Conservation (phyloP, 192 early-diverging fungal genomes). For the Coemansia sp. region DNA sequence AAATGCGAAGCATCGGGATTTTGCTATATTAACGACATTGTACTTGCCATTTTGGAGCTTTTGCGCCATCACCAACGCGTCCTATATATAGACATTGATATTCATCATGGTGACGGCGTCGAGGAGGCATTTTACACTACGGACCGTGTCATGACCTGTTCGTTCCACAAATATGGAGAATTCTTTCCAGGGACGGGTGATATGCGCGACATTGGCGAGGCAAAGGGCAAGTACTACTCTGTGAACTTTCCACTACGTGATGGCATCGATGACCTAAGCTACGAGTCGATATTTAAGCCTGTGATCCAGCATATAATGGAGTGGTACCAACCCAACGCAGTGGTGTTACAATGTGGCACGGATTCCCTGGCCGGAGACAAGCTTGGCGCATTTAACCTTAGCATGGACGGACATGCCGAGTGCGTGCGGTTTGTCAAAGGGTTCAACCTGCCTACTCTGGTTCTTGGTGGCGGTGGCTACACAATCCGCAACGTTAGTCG, state of each 20-base stretch:
- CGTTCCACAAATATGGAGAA: conserved; percentile 98
- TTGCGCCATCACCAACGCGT: conserved; percentile 86
- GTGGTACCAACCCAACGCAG: conserved; percentile 86
- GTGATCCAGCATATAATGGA: conserved; percentile 86
- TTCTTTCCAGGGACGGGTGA: conserved; percentile 99
- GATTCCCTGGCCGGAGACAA: conserved; percentile 93
- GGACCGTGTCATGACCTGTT: conserved; percentile 98
- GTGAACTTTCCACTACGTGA: conserved; percentile 96
- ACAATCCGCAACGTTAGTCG: conserved; percentile 95
- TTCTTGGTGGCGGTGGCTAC: conserved; percentile 96
- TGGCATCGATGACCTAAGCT: conserved; percentile 90
- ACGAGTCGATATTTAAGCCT: conserved; percentile 86
- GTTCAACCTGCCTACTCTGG: conserved; percentile 88
- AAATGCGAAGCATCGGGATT: conserved; percentile 95
- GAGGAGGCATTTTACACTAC: conserved; percentile 99
- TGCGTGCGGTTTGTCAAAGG: conserved; percentile 92
- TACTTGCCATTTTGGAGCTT: conserved; percentile 88
- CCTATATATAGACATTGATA: conserved; percentile 97
- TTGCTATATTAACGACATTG: conserved; percentile 99
- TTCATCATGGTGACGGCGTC: conserved; percentile 99
- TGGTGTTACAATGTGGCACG: conserved; percentile 96
- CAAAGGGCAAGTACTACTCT: conserved; percentile 87
- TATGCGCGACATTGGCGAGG: conserved; percentile 89
- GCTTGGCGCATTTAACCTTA: conserved; percentile 92
- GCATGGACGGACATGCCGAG: conserved; percentile 89